These are phyloP conservation scores for Cryptosporidium bovis DNA, from an alignment of 169 alveolate genomes.

Conservation along the genomic window DNA sequence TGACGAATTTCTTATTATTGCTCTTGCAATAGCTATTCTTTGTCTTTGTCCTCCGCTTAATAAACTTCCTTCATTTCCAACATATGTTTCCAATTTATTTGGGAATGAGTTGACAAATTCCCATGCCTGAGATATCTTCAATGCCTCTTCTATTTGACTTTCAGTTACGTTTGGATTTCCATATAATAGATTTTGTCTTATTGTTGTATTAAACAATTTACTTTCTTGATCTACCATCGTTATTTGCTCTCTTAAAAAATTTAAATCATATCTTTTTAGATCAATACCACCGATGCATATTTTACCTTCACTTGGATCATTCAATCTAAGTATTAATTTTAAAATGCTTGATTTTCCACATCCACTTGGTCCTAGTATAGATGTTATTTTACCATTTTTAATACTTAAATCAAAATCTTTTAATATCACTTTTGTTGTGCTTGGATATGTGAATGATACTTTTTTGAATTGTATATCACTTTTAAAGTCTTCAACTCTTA, in stretches of 20 bases:
- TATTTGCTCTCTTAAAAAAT: constrained; percentile 79
- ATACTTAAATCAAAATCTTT: constrained; percentile 23
- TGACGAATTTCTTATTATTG: constrained; percentile 86
- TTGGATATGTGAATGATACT: constrained; percentile 28
- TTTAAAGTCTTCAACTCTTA: constrained; percentile 1
- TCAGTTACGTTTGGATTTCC: constrained; percentile 90
- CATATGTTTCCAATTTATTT: constrained; percentile 86
- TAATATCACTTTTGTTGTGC: neutral
- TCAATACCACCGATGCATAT: constrained; percentile 72
- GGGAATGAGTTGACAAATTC: constrained; percentile 86
- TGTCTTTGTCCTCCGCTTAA: constrained; percentile 91
- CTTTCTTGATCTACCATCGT: constrained; percentile 92
- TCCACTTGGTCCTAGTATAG: constrained; percentile 77
- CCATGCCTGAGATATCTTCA: constrained; percentile 85
- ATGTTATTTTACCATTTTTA: constrained; percentile 29
- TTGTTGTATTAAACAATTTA: constrained; percentile 90
- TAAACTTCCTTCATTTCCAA: constrained; percentile 86
- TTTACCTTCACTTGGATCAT: constrained; percentile 52
- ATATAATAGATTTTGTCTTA: constrained; percentile 90
- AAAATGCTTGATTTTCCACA: constrained; percentile 80
- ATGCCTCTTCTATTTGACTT: constrained; percentile 87
- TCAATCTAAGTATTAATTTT: constrained; percentile 76
- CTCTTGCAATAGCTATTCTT: constrained; percentile 90
- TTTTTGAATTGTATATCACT: constrained; percentile 38
- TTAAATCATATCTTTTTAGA: constrained; percentile 79